A percentile compares a stretch with the other conserved stretches of the same genome.
Evolutionary conservation across 192 early-diverging fungal species (phyloP).

Genomic region (Umbelopsis sp.): DNA sequence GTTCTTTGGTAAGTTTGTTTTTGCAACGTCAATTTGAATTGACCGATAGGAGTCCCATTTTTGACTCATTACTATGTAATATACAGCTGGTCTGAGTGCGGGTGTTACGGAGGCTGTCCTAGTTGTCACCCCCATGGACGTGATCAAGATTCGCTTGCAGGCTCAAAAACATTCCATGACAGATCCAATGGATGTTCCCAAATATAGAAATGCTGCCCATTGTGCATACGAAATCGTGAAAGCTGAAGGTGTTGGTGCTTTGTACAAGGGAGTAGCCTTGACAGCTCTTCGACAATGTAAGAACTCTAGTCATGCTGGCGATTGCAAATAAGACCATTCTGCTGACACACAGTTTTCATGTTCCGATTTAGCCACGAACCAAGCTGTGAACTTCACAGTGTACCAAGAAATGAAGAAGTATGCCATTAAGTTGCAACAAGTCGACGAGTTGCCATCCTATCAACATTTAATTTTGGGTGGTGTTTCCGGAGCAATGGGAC

Average conservation of each 20-base stretch:
- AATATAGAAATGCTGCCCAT: constrained; percentile 95
- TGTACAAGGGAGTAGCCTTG: constrained; percentile 94
- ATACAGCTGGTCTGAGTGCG: constrained; percentile 84
- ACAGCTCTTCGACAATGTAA: constrained; percentile 90
- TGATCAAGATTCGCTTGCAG: constrained; percentile 98
- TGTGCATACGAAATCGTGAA: constrained; percentile 89
- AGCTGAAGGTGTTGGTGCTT: constrained; percentile 84
- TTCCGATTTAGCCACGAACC: constrained; percentile 78
- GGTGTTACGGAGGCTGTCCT: constrained; percentile 93
- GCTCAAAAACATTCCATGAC: constrained; percentile 95
- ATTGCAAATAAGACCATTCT: background rate
- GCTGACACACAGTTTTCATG: background rate
- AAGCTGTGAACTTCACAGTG: constrained; percentile 98
- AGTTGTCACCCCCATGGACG: constrained; percentile 98
- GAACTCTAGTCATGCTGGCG: background rate
- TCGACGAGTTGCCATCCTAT: constrained; percentile 83
- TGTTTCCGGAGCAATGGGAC: constrained; percentile 89
- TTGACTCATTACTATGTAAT: constrained; percentile 6
- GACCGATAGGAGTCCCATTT: constrained; percentile 7
- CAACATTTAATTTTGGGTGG: constrained; percentile 90
- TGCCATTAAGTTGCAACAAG: constrained; percentile 70
- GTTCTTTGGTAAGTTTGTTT: constrained; percentile 65
- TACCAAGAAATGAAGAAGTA: constrained; percentile 91
- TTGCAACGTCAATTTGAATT: background rate
- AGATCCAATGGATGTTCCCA: constrained; percentile 94